Evolutionary conservation across 2,329 filamentous ascomycete species (phyloP).

Genomic region (Arthrobotrys conoides): DNA sequence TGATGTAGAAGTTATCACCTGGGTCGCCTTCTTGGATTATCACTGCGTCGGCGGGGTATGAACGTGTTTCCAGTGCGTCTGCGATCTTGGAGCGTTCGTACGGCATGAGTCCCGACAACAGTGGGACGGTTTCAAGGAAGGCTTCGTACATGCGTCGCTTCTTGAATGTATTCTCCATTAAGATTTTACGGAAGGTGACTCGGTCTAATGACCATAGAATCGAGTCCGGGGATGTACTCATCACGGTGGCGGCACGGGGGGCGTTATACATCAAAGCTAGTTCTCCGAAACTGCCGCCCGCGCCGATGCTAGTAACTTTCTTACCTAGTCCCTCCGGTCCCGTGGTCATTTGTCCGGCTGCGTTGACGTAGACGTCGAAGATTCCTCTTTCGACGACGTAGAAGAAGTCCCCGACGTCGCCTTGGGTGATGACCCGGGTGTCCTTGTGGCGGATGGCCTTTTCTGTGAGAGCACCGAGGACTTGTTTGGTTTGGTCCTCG

Average conservation of each 20-base stretch:
- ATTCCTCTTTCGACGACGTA: conserved; percentile 93
- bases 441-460: conserved; percentile 95
- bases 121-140: conserved; percentile 92
- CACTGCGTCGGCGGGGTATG: conserved; percentile 81
- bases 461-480: conserved; percentile 90
- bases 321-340: conserved; percentile 85
- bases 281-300: conserved; percentile 95
- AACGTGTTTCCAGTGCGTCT: conserved; percentile 92
- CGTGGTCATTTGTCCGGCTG: conserved; percentile 80
- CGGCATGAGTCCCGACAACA: conserved; percentile 84
- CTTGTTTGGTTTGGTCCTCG: conserved; percentile 89
- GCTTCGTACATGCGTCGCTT: conserved; percentile 96
- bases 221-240: conserved; percentile 82
- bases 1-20: conserved; percentile 90
- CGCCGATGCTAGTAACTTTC: conserved; percentile 84
- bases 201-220: conserved; percentile 95
- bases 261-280: conserved; percentile 99
- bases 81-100: conserved; percentile 98
- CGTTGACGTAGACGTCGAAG: conserved; percentile 93
- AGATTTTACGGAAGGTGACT: conserved; percentile 94
- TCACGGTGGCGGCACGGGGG: conserved; percentile 91
- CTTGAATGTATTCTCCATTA: conserved; percentile 98
- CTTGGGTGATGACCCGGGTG: conserved; percentile 92
- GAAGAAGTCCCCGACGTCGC: conserved; percentile 96
- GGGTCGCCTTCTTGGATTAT: conserved; percentile 95